phyloP scores from a whole-genome alignment of 2,329 filamentous ascomycete genomes.

The Podosphaera xanthii region DNA sequence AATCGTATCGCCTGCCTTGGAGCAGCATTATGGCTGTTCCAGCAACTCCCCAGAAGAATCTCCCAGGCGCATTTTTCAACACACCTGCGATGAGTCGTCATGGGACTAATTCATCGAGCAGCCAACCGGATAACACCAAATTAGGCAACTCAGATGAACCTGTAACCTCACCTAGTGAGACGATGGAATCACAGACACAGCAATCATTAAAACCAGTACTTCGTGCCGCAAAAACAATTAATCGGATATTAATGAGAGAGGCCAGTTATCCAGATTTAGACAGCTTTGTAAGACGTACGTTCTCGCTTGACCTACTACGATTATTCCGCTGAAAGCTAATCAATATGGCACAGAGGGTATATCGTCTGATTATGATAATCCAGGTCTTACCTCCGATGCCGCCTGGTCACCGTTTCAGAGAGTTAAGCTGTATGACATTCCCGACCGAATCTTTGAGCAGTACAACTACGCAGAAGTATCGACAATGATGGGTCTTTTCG shows the following conservation, averaged over 20 bases:
- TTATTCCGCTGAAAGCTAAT: constrained; percentile 11
- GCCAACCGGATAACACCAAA: constrained; percentile 11
- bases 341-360: constrained; percentile 41
- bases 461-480: constrained; percentile 71
- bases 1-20: too few relatives aligned
- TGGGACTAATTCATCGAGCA: constrained; percentile 22
- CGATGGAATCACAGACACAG: constrained; percentile 7
- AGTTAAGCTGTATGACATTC: constrained; percentile 68
- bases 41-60: constrained; percentile 42
- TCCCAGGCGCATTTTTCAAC: constrained; percentile 55
- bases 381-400: constrained; percentile 28
- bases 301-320: background rate
- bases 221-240: constrained; percentile 65
- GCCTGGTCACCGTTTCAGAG: constrained; percentile 82
- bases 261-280: constrained; percentile 73
- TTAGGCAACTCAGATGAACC: background rate
- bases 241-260: constrained; percentile 53
- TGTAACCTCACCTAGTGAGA: background rate
- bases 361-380: constrained; percentile 77
- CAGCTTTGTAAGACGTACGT: constrained; percentile 68
- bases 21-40: constrained; percentile 1
- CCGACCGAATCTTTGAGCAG: constrained; percentile 77
- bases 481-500: constrained; percentile 88
- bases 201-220: constrained; percentile 43
- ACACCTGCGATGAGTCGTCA: constrained; percentile 40